Evolutionary conservation across 2,329 filamentous ascomycete species (phyloP), one percentile per base, ranked within the genome.

Genomic region (Monascus ruber): DNA sequence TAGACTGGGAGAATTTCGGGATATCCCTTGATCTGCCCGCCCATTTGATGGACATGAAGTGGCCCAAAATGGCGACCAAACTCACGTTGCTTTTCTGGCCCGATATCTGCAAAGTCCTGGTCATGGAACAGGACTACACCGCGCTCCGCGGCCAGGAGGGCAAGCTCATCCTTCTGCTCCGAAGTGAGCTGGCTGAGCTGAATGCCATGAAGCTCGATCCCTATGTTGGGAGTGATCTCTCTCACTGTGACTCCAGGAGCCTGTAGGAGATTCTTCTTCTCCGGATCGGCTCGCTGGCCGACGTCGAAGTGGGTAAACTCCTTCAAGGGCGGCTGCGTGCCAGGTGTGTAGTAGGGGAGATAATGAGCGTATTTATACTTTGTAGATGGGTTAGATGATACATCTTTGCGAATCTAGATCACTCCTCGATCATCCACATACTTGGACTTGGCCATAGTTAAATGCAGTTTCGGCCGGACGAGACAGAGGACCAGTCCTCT

Each of bases 101-200:
- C 17, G 17, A 17, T 17, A 5, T 45, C 46, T n/a, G 42, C 44
- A 24, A 72, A 56, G 47, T 71, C 65, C 43, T 73, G 70, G 38
- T 62, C 56, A 6, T 45, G 37, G 24, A 52, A 70, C 47, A 72
- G 71, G 24, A 70, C 65, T 1, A 70, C 68, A 1, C 68, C 69
- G 1, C 69, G 59, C 44, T 71, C 65, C 8, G 59, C 60, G 3
- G 69, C 65, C 2, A 73, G 54, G 0, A 70, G 52, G 0, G 71
- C 71, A 3, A 74, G 58, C 40, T 74, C 71, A 45, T 74, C 70
- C 2, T 71, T 72, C 44, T 71, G 68, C 1, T 54, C 56, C 34
- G 70, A 62, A 4, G 59, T 70, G 28, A 73, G 58, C 38, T 65
- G 60, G 37, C 64, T 62, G 4, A 73, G 64, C 38, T 71, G 63